Conservation (phyloP, 805 yeast species). For the Nakazawaea peltata region DNA sequence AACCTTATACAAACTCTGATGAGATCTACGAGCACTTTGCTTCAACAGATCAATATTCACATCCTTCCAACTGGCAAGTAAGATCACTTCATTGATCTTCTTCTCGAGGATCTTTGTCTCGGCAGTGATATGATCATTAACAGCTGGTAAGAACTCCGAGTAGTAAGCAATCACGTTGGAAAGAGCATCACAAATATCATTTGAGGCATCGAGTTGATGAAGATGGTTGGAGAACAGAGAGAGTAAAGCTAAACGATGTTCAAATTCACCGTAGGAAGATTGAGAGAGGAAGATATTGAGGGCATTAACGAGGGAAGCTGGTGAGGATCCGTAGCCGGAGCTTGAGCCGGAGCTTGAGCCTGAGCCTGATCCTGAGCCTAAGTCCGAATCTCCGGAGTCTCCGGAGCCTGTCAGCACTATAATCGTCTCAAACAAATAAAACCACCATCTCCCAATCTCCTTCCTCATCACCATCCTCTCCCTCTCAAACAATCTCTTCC, state of each 20-base stretch:
- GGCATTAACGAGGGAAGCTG: slow-evolving; percentile 41
- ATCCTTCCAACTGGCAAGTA: slow-evolving; percentile 96
- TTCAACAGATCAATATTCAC: slow-evolving; percentile 88
- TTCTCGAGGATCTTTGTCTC: slow-evolving; percentile 58
- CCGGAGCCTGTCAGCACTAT: slow-evolving; percentile 39
- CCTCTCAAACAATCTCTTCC: slow-evolving; percentile 67
- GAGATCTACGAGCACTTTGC: slow-evolving; percentile 89
- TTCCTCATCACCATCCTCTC: slow-evolving; percentile 46
- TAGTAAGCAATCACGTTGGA: slow-evolving; percentile 56
- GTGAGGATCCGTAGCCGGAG: too few species aligned
- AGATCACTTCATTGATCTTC: slow-evolving; percentile 74
- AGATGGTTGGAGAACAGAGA: slow-evolving; percentile 58
- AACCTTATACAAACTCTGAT: slow-evolving; percentile 71
- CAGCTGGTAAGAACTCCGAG: slow-evolving; percentile 47
- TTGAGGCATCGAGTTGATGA: slow-evolving; percentile 18
- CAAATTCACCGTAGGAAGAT: slow-evolving; percentile 70
- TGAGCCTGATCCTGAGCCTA: too few species aligned
- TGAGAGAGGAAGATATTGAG: slow-evolving; percentile 70
- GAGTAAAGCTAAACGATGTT: slow-evolving; percentile 49
- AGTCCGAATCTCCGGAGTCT: slow-evolving; percentile 26
- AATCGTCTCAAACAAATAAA: slow-evolving; percentile 77
- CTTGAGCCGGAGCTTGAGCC: too few species aligned
- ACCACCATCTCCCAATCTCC: slow-evolving; percentile 81
- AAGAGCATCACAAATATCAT: slow-evolving; percentile 31
- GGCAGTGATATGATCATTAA: slow-evolving; percentile 35